Base-by-base conservation (phyloP, 805 yeast genomes). In the Clavispora asparagi region DNA sequence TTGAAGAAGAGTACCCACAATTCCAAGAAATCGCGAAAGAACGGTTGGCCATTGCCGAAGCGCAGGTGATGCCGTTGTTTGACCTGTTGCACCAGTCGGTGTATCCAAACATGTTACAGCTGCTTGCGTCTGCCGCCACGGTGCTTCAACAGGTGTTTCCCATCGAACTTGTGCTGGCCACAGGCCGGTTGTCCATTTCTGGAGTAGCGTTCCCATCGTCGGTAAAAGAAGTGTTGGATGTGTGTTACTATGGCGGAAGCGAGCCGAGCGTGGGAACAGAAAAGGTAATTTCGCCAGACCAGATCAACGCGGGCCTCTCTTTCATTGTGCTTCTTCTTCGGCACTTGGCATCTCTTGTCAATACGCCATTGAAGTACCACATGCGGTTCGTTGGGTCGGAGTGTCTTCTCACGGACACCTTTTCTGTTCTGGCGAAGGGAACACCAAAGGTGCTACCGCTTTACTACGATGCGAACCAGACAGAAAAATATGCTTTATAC, bases 121-220 rank as follows among this genome's bases (percentile, higher is more conserved):
- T 32, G 12, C 50, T 60, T 13, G 58, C 48, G 19, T 23, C 29
- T 7, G 39, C 47, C 9, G 57, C 58, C 9, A 38, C 43, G 10
- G 49, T 53, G 1, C 44, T 70, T 12, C 52, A 45, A 39, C 63
- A 63, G 31, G 57, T 63, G 5, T 50, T 67, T 27, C 54, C 57
- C 9, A 67, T 71, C n/a, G 43, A 54, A 7, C 57, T 59, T 43
- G 48, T 52, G 7, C 52, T 54, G 30, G 47, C 54, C 23, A 40
- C 64, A 2, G 52, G 61, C n/a, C 56, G 53, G 9, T 63, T 66
- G 43, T 53, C 55, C 27, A 67, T 71, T 4, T 42, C 61, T 47
- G 73, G 68, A 0, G 49, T 68, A 7, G 70, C 66, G 41, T 67
- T 71, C 43, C 76, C 76, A 1, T 43, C 61, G 4, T 58, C 57